Evolutionary conservation across 139 green algal species (phyloP), one percentile per base, ranked within the genome.

Genomic region (Tetratostichococcus sp.): DNA sequence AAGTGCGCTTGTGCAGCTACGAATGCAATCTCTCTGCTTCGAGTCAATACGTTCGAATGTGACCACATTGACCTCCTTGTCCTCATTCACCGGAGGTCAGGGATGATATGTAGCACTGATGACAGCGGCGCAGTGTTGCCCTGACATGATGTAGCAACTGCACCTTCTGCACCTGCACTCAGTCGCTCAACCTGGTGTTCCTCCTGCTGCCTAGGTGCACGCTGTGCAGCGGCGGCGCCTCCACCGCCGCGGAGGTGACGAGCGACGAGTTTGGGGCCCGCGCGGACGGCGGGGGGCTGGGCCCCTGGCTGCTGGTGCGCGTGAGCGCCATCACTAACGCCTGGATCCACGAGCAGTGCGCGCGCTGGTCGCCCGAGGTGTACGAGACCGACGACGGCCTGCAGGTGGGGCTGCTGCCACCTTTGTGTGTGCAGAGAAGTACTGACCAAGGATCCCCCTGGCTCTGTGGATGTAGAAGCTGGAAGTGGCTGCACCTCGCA

Each of bases 331-430:
- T 83, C 42, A 68, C 58, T 26, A 69, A 81, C 30, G 73, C 80
- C 28, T 92, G 86, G 88, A 74, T 91, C 23, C 88, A 94, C 76
- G 71, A 81, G 35, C 86, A 93, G 73, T 94, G 88, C 71, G 85
- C 84, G 14, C 72, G 81, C 59, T 94, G 89, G 89, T 91, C 82
- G 3, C 81, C 86, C 8, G 88, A 91, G 50, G 87, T 93, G 1
- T 62, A 62, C 50, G 50, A 62, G 50, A 25, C 19, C 14, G 50
- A 26, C 50, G 19, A 62, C 50, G 19, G 50, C 50, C 50, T 62
- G 50, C 50, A 62, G 50, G 50, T 62, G 14, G 19, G 50, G 11
- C 26, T 26, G 17, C 4, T 8, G 14, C 11, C 26, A 11, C 39
- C 11, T 50, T 50, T 50, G 39, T 62, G 14, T 4, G 50, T 25